Conservation (phyloP, 495 filamentous ascomycete genomes). For the Penicillium mononematosum region DNA sequence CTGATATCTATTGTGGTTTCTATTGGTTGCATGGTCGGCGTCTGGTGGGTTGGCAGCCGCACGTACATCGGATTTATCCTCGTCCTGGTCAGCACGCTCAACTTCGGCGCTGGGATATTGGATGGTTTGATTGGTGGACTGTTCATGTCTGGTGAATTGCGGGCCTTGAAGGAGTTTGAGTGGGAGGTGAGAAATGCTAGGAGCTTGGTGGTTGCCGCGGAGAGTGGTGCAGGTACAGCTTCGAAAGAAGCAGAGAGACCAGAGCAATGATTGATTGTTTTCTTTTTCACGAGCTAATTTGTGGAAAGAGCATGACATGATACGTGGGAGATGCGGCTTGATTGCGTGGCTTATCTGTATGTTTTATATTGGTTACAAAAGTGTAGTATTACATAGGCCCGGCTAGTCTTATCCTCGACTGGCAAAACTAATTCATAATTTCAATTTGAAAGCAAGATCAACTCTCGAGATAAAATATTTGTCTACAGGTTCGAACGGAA, state of each 20-base stretch:
- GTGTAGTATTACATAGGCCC: background rate
- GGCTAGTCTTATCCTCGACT: background rate
- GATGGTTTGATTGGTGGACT: slow-evolving; percentile 84
- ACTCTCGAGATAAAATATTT: background rate
- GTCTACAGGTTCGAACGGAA: background rate
- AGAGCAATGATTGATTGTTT: slow-evolving; percentile 10
- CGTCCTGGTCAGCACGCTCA: slow-evolving; percentile 72
- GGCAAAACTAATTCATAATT: slow-evolving; percentile 15
- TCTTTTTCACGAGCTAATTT: background rate
- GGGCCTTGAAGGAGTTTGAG: slow-evolving; percentile 88
- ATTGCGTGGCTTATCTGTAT: background rate
- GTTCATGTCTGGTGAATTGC: slow-evolving; percentile 79
- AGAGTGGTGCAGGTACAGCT: slow-evolving; percentile 6
- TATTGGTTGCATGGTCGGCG: slow-evolving; percentile 68
- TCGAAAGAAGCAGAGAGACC: slow-evolving; percentile 5
- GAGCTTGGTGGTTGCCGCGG: slow-evolving; percentile 29
- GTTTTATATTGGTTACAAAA: background rate
- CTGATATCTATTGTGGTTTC: slow-evolving; percentile 60
- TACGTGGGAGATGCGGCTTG: background rate
- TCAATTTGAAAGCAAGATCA: background rate
- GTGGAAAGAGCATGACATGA: too few relatives aligned
- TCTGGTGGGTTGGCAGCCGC: slow-evolving; percentile 75
- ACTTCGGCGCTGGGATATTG: slow-evolving; percentile 70
- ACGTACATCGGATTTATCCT: slow-evolving; percentile 80
- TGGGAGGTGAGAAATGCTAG: slow-evolving; percentile 83